Conservation (phyloP, 257 asterid genomes). For the Solanum etuberosum region DNA sequence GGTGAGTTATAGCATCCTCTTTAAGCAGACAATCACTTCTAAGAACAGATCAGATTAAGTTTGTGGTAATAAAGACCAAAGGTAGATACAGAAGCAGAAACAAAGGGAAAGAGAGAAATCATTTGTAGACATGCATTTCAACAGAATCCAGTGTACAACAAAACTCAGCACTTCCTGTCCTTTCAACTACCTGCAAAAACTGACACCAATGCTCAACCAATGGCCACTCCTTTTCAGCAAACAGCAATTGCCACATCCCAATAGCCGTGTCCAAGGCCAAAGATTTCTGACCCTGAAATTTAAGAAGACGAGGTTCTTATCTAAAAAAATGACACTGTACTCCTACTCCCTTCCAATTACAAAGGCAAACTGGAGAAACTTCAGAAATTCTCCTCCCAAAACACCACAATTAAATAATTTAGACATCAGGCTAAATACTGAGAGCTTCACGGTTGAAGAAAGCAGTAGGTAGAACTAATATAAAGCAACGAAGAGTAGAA, state of each 20-base stretch:
- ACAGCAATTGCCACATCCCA: conserved; percentile 98
- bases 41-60: not conserved
- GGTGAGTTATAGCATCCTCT: not conserved
- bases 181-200: conserved; percentile 67
- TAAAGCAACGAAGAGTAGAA: not conserved
- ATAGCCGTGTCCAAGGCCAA: conserved; percentile 97
- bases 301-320: not conserved
- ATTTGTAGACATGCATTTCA: not conserved
- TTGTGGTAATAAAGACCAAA: not conserved
- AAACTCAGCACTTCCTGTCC: not conserved
- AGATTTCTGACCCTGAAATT: conserved; percentile 91
- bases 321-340: not conserved
- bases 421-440: not conserved
- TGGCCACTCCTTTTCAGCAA: conserved; percentile 92
- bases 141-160: not conserved
- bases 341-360: not conserved
- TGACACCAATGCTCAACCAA: conserved; percentile 97
- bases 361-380: not conserved
- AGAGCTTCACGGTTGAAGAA: not conserved
- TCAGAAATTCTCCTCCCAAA: not conserved
- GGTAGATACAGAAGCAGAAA: not conserved
- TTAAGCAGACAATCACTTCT: not conserved
- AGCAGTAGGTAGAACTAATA: not conserved
- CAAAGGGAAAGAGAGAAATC: not conserved
- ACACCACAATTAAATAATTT: not conserved